A percentile compares a stretch with the other conserved stretches of the same genome.
Evolutionary conservation across 148 eudicot genomes (phyloP).

Genomic region (Rhododendron griersonianum): DNA sequence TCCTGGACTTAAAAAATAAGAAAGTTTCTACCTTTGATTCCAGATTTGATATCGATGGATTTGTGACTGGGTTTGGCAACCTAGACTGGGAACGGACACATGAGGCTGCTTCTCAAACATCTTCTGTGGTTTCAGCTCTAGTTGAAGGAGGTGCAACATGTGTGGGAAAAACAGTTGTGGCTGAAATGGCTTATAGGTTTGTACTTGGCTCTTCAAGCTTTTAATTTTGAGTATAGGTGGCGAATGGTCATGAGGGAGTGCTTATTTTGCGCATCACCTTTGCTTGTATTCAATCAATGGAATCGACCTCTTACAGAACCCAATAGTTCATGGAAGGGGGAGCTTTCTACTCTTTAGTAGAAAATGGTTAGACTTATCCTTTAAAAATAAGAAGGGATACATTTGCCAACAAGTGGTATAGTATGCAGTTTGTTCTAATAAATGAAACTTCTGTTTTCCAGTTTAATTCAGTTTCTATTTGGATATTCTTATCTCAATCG

Average conservation of each 20-base stretch:
- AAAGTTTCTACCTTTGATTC: conserved; percentile 5
- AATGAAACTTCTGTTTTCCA: background rate
- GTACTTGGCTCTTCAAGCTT: conserved; percentile 14
- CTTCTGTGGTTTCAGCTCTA: conserved; percentile 60
- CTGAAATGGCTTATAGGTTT: conserved; percentile 92
- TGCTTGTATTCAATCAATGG: background rate
- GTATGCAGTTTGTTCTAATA: background rate
- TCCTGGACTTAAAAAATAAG: background rate
- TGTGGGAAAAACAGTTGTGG: conserved; percentile 78
- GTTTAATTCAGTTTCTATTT: conserved; percentile 3
- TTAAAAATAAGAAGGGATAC: background rate
- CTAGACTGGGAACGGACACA: conserved; percentile 88
- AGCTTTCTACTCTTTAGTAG: background rate
- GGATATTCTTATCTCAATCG: background rate
- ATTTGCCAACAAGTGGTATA: background rate
- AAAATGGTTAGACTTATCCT: background rate
- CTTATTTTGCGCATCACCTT: background rate
- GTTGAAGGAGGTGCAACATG: conserved; percentile 98
- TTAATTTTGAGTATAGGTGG: background rate
- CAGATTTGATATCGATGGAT: conserved; percentile 84
- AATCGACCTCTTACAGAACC: background rate
- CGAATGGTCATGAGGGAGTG: background rate
- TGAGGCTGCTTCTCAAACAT: conserved; percentile 71
- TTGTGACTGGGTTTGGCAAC: conserved; percentile 86
- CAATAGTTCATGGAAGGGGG: background rate